Evolutionary conservation across 2,329 filamentous ascomycete species (phyloP).

Genomic region (Eutypella sp.): DNA sequence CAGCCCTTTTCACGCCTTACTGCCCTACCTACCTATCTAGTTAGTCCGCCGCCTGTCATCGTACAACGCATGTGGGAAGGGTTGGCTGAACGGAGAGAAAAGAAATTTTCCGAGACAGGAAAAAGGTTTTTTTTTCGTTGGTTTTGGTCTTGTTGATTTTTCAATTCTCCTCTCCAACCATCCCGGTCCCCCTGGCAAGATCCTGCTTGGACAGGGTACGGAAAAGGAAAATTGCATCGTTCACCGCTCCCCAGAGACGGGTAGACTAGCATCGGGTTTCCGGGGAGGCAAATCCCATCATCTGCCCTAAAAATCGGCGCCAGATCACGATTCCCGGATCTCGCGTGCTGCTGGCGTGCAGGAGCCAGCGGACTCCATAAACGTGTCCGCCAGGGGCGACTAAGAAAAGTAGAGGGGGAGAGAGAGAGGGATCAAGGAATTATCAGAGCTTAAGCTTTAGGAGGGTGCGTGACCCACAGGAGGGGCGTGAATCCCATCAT

Average conservation of each 20-base stretch:
- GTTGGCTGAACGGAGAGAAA: too few relatives aligned
- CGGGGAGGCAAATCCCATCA: conserved; percentile 4
- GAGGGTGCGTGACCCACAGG: conserved; percentile 10
- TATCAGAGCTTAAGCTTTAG: too few relatives aligned
- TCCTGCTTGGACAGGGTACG: too few relatives aligned
- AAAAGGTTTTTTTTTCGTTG: background rate
- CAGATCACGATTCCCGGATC: conserved; percentile 10
- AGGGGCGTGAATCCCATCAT: conserved; percentile 18
- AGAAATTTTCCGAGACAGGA: background rate
- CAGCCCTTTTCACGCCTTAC: conserved; percentile 12
- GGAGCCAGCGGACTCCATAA: too few relatives aligned
- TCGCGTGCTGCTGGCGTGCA: too few relatives aligned
- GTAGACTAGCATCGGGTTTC: conserved; percentile 16
- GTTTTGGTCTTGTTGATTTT: too few relatives aligned
- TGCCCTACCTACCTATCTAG: conserved; percentile 9
- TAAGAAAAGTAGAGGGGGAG: background rate
- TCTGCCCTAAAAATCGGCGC: conserved; percentile 4
- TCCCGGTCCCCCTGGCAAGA: too few relatives aligned
- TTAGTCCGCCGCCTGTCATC: too few relatives aligned
- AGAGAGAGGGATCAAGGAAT: conserved; percentile 1
- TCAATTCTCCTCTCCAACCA: too few relatives aligned
- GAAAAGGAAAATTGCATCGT: conserved; percentile 6
- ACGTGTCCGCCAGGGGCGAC: background rate
- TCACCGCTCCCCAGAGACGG: conserved; percentile 20
- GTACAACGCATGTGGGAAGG: too few relatives aligned